Base-by-base conservation (phyloP, 2,329 filamentous ascomycete species). In the Cladosporium sp. region DNA sequence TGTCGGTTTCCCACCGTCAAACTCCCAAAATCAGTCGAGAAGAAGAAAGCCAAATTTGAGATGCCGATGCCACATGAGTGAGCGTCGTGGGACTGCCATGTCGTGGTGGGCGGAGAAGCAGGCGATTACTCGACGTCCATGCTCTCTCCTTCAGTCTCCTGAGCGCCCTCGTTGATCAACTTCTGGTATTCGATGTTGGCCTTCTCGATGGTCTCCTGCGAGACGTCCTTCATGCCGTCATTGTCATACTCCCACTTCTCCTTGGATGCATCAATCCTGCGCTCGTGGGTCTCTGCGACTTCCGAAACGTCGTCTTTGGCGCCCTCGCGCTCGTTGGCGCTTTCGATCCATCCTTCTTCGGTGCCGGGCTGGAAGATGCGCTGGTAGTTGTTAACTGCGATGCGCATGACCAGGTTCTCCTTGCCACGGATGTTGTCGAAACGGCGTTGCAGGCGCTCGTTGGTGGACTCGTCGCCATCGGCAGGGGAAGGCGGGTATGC, bases 201-300 rank as follows among this genome's bases (percentile, higher is more conserved):
- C 19, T 64, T 65, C 55, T 76, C 74, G 7, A 76, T 71, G 29
- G 74, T 73, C 32, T 75, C 71, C 43, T 69, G 70, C 50, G 65
- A 70, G 41, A 73, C 51, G 32, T 71, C 72, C 57, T 68, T 71
- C 73, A 77, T 77, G 61, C 67, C 74, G 2, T 58, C 61, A 50
- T 72, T 73, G 55, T 73, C 75, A 52, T 69, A 65, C 27, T 72
- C 64, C n/a, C 71, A 66, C 22, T 64, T 61, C 53, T 76, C 74
- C 54, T 67, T 65, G 17, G 42, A 32, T 13, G 18, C 17, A 13
- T 51, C 48, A 8, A n/a, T 27, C 24, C 48, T 44, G 34, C 69
- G 62, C 17, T 56, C 54, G 47, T 64, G 63, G 43, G 61, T 65
- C 38, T 68, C 63, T 12, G 61, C 60, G 2, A 67, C 64, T 11